phyloP scores from a whole-genome alignment of 192 early-diverging fungal species.

The Entomortierella beljakovae region DNA sequence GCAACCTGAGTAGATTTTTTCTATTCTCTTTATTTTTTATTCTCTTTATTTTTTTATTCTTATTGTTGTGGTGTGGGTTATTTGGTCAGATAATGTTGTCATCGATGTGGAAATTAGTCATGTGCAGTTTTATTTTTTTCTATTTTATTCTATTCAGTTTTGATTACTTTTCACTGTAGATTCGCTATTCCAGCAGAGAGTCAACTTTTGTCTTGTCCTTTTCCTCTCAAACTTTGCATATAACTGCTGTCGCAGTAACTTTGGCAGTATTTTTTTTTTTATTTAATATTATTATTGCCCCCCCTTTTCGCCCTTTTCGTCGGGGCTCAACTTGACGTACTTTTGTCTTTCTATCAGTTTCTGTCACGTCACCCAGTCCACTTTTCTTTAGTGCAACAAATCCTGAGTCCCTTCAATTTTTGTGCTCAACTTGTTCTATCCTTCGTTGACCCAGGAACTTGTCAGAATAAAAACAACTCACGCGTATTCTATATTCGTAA shows the following conservation, averaged over 20 bases:
- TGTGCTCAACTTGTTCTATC: not conserved
- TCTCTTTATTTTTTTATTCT: too few species aligned
- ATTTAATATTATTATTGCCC: not conserved
- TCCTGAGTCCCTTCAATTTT: not conserved
- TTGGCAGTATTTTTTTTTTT: not conserved
- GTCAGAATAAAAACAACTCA: not conserved
- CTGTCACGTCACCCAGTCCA: constrained; percentile 5
- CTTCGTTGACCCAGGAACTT: not conserved
- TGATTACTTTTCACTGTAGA: not conserved
- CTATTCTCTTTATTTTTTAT: too few species aligned
- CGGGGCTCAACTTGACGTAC: not conserved
- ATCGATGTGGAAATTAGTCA: too few species aligned
- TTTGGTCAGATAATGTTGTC: too few species aligned
- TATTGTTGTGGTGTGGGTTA: too few species aligned
- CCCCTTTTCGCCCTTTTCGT: not conserved
- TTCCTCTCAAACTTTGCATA: not conserved
- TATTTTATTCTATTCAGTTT: too few species aligned
- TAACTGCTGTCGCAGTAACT: not conserved
- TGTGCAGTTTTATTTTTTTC: too few species aligned
- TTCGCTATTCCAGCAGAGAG: not conserved
- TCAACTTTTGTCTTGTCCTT: not conserved
- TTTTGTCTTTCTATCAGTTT: constrained; percentile 2
- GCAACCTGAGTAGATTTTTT: too few species aligned
- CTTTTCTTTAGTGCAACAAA: not conserved
- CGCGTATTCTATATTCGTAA: not conserved